Base-by-base conservation (phyloP, 2,329 filamentous ascomycete species). In the Claviceps africana region DNA sequence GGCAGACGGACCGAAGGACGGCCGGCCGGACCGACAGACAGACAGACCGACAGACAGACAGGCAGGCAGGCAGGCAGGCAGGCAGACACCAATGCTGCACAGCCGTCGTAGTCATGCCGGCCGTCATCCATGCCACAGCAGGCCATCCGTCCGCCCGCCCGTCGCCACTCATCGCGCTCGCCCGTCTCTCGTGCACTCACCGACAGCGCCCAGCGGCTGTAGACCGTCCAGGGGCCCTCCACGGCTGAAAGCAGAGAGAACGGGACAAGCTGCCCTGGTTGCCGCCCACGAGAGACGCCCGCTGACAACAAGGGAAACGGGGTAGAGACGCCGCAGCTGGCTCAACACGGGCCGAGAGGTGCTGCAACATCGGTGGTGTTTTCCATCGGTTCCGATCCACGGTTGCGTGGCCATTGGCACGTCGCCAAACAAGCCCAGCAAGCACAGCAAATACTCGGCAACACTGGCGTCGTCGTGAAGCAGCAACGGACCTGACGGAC, bases 51-150 rank as follows among this genome's bases (percentile, higher is more conserved):
- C n/a, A n/a, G n/a, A n/a, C n/a, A n/a, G n/a, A n/a, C n/a, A n/a
- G n/a, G n/a, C n/a, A n/a, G n/a, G n/a, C n/a, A n/a, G n/a, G n/a
- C n/a, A n/a, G n/a, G n/a, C n/a, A 15, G 43, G 22, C 54, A 54
- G 47, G 35, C 48, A 40, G 49, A 54, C 52, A 50, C 54, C 53
- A 56, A 56, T 51, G 52, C 49, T n/a, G n/a, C n/a, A n/a, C n/a
- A n/a, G n/a, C n/a, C n/a, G n/a, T n/a, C n/a, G n/a, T n/a, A 54
- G 52, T 51, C 51, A 53, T 48, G 17, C 39, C 40, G 50, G 56
- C 48, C 50, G 52, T 52, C 54, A 51, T 52, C 51, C 31, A 48
- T 46, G 50, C 43, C 5, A 54, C 33, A 42, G 33, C 43, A 51
- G 50, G 35, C n/a, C 21, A 22, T 49, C 40, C 39, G 44, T 48